Conservation (phyloP, 2,329 filamentous ascomycete species). For the Phyllosticta paracitricarpa region DNA sequence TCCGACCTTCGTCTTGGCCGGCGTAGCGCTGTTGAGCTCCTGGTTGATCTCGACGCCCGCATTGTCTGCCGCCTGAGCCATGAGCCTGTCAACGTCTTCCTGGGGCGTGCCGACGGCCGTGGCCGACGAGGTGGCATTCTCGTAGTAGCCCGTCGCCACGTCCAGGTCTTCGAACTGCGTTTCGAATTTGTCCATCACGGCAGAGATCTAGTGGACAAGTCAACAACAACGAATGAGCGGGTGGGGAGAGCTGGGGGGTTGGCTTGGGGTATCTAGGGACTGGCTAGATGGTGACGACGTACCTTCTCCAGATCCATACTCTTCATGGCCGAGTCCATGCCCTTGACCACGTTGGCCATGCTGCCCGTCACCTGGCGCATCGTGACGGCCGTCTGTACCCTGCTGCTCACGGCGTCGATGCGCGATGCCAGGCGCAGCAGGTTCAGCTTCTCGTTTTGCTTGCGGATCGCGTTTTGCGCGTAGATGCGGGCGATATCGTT, state of each 20-base stretch:
- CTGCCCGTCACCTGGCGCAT: slow-evolving; percentile 52
- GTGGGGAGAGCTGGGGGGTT: neutral
- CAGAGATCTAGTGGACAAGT: slow-evolving; percentile 41
- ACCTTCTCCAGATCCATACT: slow-evolving; percentile 54
- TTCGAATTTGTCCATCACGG: slow-evolving; percentile 58
- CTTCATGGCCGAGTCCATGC: slow-evolving; percentile 54
- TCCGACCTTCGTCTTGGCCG: slow-evolving; percentile 49
- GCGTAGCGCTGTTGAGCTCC: slow-evolving; percentile 55
- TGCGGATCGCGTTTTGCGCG: slow-evolving; percentile 53
- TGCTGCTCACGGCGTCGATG: slow-evolving; percentile 49
- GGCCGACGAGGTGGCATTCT: slow-evolving; percentile 71
- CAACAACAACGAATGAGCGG: neutral
- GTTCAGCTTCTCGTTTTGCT: slow-evolving; percentile 53
- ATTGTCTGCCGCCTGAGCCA: slow-evolving; percentile 79
- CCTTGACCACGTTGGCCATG: slow-evolving; percentile 53
- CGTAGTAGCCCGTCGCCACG: slow-evolving; percentile 58
- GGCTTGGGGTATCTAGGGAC: neutral
- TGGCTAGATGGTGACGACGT: slow-evolving; percentile 12
- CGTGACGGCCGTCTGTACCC: slow-evolving; percentile 54
- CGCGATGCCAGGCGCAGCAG: slow-evolving; percentile 46
- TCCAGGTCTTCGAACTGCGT: slow-evolving; percentile 44
- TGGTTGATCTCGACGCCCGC: slow-evolving; percentile 72
- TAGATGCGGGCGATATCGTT: slow-evolving; percentile 54
- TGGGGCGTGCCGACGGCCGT: slow-evolving; percentile 66
- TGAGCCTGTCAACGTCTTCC: slow-evolving; percentile 77